These are phyloP conservation scores for Kwoniella sp. DNA, from an alignment of 768 basidiomycete species.

Conservation along the genomic window DNA sequence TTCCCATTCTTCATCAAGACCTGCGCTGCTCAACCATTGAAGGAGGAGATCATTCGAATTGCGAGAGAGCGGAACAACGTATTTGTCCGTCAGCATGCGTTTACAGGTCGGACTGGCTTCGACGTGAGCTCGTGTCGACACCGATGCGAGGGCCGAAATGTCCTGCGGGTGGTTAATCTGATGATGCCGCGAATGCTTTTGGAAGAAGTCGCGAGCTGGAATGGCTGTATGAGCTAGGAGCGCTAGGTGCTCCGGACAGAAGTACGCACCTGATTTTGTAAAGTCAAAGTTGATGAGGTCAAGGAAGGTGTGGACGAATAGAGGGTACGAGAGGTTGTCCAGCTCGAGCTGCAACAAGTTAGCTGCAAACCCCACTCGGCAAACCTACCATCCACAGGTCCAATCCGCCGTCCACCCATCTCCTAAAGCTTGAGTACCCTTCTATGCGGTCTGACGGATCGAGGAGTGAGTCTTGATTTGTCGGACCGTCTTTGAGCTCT, in stretches of 20 bases:
- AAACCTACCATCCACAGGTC: slow-evolving; percentile 50
- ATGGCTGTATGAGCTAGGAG: slow-evolving; percentile 3
- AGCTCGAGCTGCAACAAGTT: slow-evolving; percentile 70
- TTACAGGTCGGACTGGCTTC: slow-evolving; percentile 75
- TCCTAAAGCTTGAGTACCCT: slow-evolving; percentile 44
- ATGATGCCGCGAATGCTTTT: slow-evolving; percentile 65
- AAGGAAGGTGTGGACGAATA: slow-evolving; percentile 95
- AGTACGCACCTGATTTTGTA: slow-evolving; percentile 72
- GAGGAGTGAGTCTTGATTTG: slow-evolving; percentile 31
- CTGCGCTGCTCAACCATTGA: slow-evolving; percentile 88
- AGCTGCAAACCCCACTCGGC: not conserved
- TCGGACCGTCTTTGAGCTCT: slow-evolving; percentile 15
- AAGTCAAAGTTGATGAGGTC: slow-evolving; percentile 88
- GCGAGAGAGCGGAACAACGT: slow-evolving; percentile 79
- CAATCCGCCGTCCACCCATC: slow-evolving; percentile 50
- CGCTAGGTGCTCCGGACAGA: not conserved
- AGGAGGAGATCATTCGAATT: slow-evolving; percentile 87
- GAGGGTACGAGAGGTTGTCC: slow-evolving; percentile 85
- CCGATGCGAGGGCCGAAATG: slow-evolving; percentile 70
- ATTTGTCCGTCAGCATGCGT: slow-evolving; percentile 78
- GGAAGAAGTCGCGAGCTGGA: slow-evolving; percentile 71
- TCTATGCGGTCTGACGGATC: slow-evolving; percentile 46
- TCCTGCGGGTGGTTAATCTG: slow-evolving; percentile 63
- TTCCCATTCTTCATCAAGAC: slow-evolving; percentile 69
- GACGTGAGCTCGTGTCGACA: slow-evolving; percentile 78